These are phyloP conservation scores for Exophiala aquamarina DNA, from an alignment of 2,329 filamentous ascomycete species.

Conservation along the genomic window DNA sequence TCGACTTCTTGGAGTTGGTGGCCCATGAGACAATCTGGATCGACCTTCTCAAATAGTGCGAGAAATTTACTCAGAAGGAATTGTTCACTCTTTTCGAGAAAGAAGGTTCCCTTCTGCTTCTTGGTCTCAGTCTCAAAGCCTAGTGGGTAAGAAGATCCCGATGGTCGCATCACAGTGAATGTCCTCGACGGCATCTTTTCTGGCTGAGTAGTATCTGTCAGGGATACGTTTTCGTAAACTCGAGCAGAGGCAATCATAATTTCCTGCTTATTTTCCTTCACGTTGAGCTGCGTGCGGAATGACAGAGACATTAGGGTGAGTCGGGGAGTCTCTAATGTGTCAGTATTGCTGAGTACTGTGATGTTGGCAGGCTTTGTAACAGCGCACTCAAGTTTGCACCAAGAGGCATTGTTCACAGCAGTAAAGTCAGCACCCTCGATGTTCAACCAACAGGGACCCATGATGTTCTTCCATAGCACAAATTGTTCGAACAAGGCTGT, in stretches of 20 bases:
- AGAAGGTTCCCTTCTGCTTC: constrained; percentile 70
- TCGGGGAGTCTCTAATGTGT: constrained; percentile 79
- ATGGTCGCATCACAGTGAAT: constrained; percentile 87
- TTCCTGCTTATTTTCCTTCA: constrained; percentile 93
- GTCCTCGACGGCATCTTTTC: constrained; percentile 87
- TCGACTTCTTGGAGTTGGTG: constrained; percentile 98
- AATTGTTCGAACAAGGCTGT: constrained; percentile 97
- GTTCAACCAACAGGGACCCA: constrained; percentile 97
- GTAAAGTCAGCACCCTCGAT: constrained; percentile 83
- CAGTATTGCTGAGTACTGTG: constrained; percentile 69
- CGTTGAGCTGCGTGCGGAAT: constrained; percentile 83
- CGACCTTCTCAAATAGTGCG: constrained; percentile 80
- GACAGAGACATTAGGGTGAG: constrained; percentile 95
- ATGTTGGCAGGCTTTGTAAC: constrained; percentile 77
- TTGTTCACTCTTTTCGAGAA: constrained; percentile 77
- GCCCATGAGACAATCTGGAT: constrained; percentile 91
- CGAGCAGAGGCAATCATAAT: constrained; percentile 88
- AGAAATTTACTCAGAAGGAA: constrained; percentile 87
- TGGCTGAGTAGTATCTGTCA: constrained; percentile 83
- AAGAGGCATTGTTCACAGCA: constrained; percentile 85
- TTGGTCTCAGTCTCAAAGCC: constrained; percentile 71
- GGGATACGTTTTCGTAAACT: constrained; percentile 84
- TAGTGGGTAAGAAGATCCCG: constrained; percentile 72
- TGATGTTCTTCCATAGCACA: constrained; percentile 97
- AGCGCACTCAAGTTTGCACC: constrained; percentile 92